Conservation (phyloP, 2,329 filamentous ascomycete species). For the Fusarium fujikuroi region DNA sequence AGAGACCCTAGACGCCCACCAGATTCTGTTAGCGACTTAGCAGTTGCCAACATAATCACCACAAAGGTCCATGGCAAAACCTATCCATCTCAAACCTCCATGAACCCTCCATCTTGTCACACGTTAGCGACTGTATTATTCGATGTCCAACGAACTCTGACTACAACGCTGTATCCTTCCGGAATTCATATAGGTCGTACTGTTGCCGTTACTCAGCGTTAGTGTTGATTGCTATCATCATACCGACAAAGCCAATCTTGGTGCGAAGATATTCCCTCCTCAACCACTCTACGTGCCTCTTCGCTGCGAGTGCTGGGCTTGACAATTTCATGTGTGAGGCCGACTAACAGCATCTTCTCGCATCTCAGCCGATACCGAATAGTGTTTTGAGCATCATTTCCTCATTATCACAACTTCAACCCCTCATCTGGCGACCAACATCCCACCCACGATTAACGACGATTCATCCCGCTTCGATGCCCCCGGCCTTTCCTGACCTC, state of each 20-base stretch:
- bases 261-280: constrained; percentile 35
- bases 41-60: constrained; percentile 11
- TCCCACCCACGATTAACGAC: constrained; percentile 25
- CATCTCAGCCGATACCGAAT: constrained; percentile 24
- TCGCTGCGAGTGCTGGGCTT: constrained; percentile 26
- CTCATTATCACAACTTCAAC: constrained; percentile 13
- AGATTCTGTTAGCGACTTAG: background rate
- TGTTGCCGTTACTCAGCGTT: constrained; percentile 22
- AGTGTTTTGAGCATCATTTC: constrained; percentile 15
- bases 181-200: constrained; percentile 27
- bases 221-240: constrained; percentile 29
- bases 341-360: constrained; percentile 33
- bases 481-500: constrained; percentile 30
- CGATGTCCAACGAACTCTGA: constrained; percentile 36
- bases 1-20: accelerated
- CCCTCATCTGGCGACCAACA: constrained; percentile 20
- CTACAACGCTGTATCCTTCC: constrained; percentile 34
- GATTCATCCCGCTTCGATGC: constrained; percentile 39
- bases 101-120: constrained; percentile 43
- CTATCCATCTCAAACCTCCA: constrained; percentile 44
- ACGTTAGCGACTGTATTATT: constrained; percentile 35
- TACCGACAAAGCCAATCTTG: constrained; percentile 16
- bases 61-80: constrained; percentile 43
- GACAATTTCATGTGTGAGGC: constrained; percentile 36
- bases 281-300: constrained; percentile 25